Evolutionary conservation across 2,329 filamentous ascomycete species (phyloP), one percentile per base, ranked within the genome.

Genomic region (Ascochyta rabiei): DNA sequence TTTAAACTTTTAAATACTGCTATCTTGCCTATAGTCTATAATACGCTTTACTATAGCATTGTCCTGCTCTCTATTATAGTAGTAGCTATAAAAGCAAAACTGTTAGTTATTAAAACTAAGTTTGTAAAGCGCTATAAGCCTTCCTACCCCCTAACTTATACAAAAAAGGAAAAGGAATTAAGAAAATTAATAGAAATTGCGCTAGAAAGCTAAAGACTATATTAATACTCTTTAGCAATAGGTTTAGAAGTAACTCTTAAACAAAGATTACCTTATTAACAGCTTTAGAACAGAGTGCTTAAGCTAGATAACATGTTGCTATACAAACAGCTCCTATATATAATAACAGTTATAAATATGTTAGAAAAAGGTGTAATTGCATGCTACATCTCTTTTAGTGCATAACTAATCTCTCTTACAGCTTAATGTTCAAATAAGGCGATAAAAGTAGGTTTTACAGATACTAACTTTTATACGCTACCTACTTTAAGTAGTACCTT

Each of bases 281-380:
- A 18, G 28, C 30, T 49, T n/a, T 37, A 57, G 54, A 57, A 53
- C 21, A 48, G 4, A 49, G 18, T 53, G 28, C 54, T 57, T 49
- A 5, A 42, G 4, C 4, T 37, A 26, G 12, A 57, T 13, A 57
- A 49, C 15, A 7, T 31, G 9, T 57, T 28, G 23, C 49, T 57
- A 41, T 18, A 45, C 21, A 12, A 49, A 45, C 34, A 13, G 18
- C 44, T 57, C 23, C 49, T 48, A 46, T 16, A 46, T 12, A 13
- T 21, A 38, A n/a, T 48, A 48, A 40, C 15, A 57, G 35, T 40
- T 15, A 57, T 57, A 45, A 49, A 53, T 45, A 44, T 45, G 16
- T 42, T 57, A 9, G 16, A 49, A 38, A 48, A 57, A 35, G 40
- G 44, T 57, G n/a, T 30, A 23, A 53, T 34, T 53, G 30, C 6